Base-by-base conservation (phyloP, 352 stramenopile genomes). In the Pythium guiyangense region DNA sequence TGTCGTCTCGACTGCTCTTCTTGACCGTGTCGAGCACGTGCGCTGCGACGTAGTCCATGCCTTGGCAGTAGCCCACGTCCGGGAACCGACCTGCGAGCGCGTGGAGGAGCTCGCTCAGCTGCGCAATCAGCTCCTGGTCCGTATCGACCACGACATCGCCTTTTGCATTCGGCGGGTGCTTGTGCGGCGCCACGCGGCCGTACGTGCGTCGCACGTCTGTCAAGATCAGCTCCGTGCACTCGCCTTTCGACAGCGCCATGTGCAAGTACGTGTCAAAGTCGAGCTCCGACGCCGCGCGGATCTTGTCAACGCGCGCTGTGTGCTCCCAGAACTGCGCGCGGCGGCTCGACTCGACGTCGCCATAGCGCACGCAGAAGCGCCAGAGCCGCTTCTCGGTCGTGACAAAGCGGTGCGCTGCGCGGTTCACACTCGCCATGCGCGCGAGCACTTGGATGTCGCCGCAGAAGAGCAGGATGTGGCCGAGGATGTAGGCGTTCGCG, bases 31-130 rank as follows among this genome's bases (percentile, higher is more conserved):
- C 79, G 12, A 94, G 63, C 11, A 95, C 64, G 25, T 92, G 80
- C 15, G 84, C 85, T 15, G 81, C 79, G 55, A 95, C 88, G 60
- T 95, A 95, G 52, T 95, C 85, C 83, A 95, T 93, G 34, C 85
- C 85, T 62, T 95, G 85, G 54, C 85, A 95, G 58, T 95, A 95
- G 6, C 85, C 85, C 10, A 95, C 85, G 26, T 86, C 77, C 17
- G 85, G 85, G 60, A 92, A 95, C 25, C 82, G 79, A 9, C 83
- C 77, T 1, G 83, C 73, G 14, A 95, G 57, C 5, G 85, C 85
- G 45, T 92, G 85, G n/a, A 95, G 60, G 63, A 95, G 82, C 47
- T 81, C 73, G 35, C 78, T 92, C 35, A 95, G 57, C 60, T 94
- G 85, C 11, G 73, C 69, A 29, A 88, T 88, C 49, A 91, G 61